Percentiles rank a stretch among this genome's conserved stretches.
Evolutionary conservation across 2,329 filamentous ascomycete species (phyloP).

Genomic region (Conoideocrella luteorostrata): DNA sequence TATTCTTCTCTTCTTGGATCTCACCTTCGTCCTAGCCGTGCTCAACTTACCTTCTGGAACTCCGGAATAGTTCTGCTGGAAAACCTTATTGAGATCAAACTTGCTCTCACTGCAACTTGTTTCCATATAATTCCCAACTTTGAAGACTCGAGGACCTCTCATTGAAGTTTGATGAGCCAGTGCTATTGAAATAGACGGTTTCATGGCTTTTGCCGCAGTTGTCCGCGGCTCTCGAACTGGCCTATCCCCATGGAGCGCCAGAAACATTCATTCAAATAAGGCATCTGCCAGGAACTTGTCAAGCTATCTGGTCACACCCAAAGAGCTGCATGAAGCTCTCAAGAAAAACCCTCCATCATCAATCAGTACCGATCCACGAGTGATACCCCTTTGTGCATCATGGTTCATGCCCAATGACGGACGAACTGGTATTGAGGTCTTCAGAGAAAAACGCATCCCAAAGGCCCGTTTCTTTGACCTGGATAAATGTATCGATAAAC

Average conservation of each 20-base stretch:
- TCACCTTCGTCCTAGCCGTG: no score
- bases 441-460: slow-evolving; percentile 77
- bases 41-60: no score
- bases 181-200: background rate
- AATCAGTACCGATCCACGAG: slow-evolving; percentile 73
- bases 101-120: background rate
- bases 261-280: slow-evolving; percentile 23
- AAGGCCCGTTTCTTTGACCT: slow-evolving; percentile 93
- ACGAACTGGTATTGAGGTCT: slow-evolving; percentile 73
- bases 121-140: background rate
- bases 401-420: slow-evolving; percentile 97
- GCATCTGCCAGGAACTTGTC: slow-evolving; percentile 45
- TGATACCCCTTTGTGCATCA: slow-evolving; percentile 83
- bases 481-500: slow-evolving; percentile 81
- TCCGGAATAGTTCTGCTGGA: no score
- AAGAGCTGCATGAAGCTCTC: slow-evolving; percentile 73
- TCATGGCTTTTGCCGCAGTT: slow-evolving; percentile 38
- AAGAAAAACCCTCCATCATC: slow-evolving; percentile 73
- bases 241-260: slow-evolving; percentile 30
- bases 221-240: slow-evolving; percentile 36
- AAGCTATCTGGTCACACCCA: slow-evolving; percentile 80
- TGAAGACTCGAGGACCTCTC: background rate
- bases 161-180: background rate
- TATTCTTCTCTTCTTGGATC: background rate
- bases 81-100: no score